Evolutionary conservation across 805 yeast species (phyloP).

Genomic region (Pachysolen tannophilus): DNA sequence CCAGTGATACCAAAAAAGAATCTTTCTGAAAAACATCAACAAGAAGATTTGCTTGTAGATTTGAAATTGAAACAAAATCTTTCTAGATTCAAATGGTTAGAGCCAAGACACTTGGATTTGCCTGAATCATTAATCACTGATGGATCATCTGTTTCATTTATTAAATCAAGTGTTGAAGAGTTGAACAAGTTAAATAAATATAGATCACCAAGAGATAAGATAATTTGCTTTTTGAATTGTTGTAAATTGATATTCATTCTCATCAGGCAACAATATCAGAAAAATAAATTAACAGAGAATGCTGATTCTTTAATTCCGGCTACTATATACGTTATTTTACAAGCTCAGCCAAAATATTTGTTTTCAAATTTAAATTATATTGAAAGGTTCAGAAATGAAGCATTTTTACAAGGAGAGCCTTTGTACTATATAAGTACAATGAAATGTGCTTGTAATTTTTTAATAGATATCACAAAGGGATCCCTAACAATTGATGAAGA

Average conservation of each 20-base stretch:
- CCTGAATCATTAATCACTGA: constrained; percentile 36
- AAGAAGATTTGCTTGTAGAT: constrained; percentile 59
- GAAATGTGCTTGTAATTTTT: constrained; percentile 80
- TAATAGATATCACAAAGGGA: constrained; percentile 49
- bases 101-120: constrained; percentile 71
- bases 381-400: constrained; percentile 72
- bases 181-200: constrained; percentile 70
- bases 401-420: constrained; percentile 77
- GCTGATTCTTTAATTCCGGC: constrained; percentile 95
- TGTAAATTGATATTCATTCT: constrained; percentile 90
- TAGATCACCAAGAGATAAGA: constrained; percentile 91
- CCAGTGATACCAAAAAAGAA: constrained; percentile 40
- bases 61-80: constrained; percentile 39
- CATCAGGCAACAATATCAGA: constrained; percentile 42
- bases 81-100: constrained; percentile 44
- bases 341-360: constrained; percentile 54
- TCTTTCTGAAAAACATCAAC: constrained; percentile 45
- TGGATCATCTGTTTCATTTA: constrained; percentile 47
- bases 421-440: constrained; percentile 84
- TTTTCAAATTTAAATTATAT: constrained; percentile 77
- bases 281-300: constrained; percentile 55
- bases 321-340: constrained; percentile 69
- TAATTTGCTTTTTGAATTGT: constrained; percentile 83
- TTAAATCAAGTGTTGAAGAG: constrained; percentile 64
- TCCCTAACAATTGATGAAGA: constrained; percentile 54